Percentiles rank a stretch among this genome's conserved stretches.
Conservation (phyloP, 352 stramenopile genomes). For the Pythium rhizo-oryzae region DNA sequence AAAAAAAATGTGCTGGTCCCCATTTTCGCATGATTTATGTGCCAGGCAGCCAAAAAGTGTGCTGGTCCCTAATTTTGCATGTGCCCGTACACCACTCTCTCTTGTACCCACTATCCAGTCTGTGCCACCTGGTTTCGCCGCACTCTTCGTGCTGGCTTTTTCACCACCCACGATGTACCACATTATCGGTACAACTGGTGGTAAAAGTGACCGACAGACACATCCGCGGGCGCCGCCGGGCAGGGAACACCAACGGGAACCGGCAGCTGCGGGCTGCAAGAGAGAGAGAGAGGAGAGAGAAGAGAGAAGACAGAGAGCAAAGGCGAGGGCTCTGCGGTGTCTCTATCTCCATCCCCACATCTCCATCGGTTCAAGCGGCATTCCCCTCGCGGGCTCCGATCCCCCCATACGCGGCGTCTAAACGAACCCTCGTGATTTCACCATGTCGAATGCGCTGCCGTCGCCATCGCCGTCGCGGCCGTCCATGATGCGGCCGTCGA, state of each 20-base stretch:
- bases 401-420: too few relatives aligned
- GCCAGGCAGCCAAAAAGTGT: too few relatives aligned
- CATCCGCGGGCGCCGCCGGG: background rate
- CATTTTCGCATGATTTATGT: too few relatives aligned
- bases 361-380: too few relatives aligned
- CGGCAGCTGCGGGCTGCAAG: background rate
- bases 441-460: slow-evolving; percentile 29
- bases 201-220: slow-evolving; percentile 18
- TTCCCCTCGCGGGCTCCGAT: too few relatives aligned
- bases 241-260: background rate
- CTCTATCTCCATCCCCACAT: too few relatives aligned
- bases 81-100: too few relatives aligned
- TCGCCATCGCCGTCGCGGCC: slow-evolving; percentile 14
- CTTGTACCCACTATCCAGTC: background rate
- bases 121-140: slow-evolving; percentile 10
- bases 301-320: background rate
- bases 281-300: background rate
- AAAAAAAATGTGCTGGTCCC: too few relatives aligned
- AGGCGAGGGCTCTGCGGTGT: background rate
- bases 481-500: slow-evolving; percentile 42
- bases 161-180: slow-evolving; percentile 1
- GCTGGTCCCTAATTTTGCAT: too few relatives aligned
- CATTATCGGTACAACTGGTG: slow-evolving; percentile 5
- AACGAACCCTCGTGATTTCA: too few relatives aligned
- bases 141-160: slow-evolving; percentile 20